phyloP scores from a whole-genome alignment of 1,284 basidiomycete genomes.

The Cryptococcus depauperatus region DNA sequence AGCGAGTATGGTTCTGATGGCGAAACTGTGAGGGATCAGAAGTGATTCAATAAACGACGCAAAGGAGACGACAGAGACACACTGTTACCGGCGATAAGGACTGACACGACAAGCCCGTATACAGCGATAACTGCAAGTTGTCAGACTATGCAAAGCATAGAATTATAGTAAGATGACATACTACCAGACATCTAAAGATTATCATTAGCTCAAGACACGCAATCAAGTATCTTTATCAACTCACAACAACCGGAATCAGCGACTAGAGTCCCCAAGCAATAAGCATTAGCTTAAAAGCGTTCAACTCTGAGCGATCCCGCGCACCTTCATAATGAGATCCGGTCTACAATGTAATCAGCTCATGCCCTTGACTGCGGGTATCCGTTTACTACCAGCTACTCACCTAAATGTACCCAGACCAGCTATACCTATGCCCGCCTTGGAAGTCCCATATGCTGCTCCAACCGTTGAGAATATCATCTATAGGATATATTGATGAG shows the following conservation, averaged over 20 bases:
- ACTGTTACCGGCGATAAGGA: slow-evolving; percentile 59
- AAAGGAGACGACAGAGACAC: slow-evolving; percentile 34
- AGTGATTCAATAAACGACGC: slow-evolving; percentile 2
- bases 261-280: too few species aligned
- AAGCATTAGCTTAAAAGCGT: too few species aligned
- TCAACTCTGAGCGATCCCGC: too few species aligned
- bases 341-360: slow-evolving; percentile 51
- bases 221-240: slow-evolving; percentile 12
- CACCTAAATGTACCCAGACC: slow-evolving; percentile 80
- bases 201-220: slow-evolving; percentile 1
- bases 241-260: slow-evolving; percentile 61
- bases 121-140: slow-evolving; percentile 47
- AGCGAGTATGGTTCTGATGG: slow-evolving; percentile 53
- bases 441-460: slow-evolving; percentile 93
- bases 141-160: not conserved
- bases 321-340: slow-evolving; percentile 94
- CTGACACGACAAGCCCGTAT: slow-evolving; percentile 53
- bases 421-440: slow-evolving; percentile 95
- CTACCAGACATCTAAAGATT: slow-evolving; percentile 33
- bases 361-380: slow-evolving; percentile 1
- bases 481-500: slow-evolving; percentile 17
- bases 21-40: slow-evolving; percentile 50
- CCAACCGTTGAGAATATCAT: slow-evolving; percentile 59
- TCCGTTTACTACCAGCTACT: slow-evolving; percentile 9
- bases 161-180: slow-evolving; percentile 9